Evolutionary conservation across 129 eudicot genomes (phyloP).

Genomic region (Flaveria sonorensis): DNA sequence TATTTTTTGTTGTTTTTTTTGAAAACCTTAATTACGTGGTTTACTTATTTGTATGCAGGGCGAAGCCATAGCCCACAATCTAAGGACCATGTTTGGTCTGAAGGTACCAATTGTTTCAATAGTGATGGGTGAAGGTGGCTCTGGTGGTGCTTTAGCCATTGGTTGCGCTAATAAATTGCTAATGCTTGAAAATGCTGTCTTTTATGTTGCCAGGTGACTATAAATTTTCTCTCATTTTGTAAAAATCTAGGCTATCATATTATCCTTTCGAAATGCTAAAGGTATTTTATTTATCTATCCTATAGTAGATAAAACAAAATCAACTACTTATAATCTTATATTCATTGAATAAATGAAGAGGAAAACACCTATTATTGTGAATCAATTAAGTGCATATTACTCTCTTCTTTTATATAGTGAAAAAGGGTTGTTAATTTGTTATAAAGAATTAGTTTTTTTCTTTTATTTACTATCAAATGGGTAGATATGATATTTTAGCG

Average conservation of each 20-base stretch:
- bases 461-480: neutral
- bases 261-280: no score
- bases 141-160: slow-evolving; percentile 90
- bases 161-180: slow-evolving; percentile 76
- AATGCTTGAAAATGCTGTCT: slow-evolving; percentile 84
- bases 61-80: slow-evolving; percentile 90
- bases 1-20: neutral
- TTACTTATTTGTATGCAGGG: slow-evolving; percentile 53
- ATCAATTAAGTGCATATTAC: neutral
- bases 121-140: slow-evolving; percentile 94
- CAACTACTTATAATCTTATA: neutral
- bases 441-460: neutral
- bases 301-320: neutral
- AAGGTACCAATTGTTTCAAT: slow-evolving; percentile 80
- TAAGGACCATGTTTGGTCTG: slow-evolving; percentile 82
- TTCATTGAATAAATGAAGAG: slow-evolving; percentile 1
- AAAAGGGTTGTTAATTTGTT: neutral
- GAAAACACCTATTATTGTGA: neutral
- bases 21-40: slow-evolving; percentile 14
- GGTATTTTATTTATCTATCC: neutral
- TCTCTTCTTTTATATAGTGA: neutral
- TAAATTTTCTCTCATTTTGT: neutral
- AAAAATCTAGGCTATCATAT: slow-evolving; percentile 2
- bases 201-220: slow-evolving; percentile 86
- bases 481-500: neutral